These are phyloP conservation scores for Sordariomycetes sp. DNA, from an alignment of 2,329 filamentous ascomycete species.

Conservation along the genomic window DNA sequence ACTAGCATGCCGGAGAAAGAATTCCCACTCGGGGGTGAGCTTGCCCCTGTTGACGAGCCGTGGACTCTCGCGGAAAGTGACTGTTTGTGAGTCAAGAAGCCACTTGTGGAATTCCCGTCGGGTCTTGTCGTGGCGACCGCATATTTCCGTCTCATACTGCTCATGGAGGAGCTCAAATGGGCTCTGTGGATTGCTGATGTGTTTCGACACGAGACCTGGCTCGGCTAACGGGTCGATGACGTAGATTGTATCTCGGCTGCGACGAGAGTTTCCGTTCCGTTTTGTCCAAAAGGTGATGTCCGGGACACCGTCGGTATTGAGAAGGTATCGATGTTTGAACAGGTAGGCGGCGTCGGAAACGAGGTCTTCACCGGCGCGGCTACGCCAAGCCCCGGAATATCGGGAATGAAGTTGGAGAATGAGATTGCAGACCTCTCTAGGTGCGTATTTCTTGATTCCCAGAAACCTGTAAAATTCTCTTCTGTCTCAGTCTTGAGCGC, in stretches of 20 bases:
- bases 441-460: background rate
- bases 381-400: background rate
- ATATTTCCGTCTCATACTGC: background rate
- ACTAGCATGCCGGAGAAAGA: background rate
- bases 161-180: background rate
- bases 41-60: background rate
- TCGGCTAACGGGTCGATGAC: background rate
- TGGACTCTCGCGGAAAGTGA: background rate
- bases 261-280: background rate
- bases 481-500: background rate
- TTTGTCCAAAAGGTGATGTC: too few relatives aligned
- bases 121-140: background rate
- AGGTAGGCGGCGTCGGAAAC: background rate
- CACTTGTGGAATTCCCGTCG: background rate
- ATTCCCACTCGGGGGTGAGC: background rate
- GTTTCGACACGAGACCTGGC: background rate
- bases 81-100: background rate
- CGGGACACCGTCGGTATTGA: background rate
- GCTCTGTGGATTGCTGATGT: background rate
- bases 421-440: background rate
- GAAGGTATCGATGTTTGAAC: background rate
- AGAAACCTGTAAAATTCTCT: background rate
- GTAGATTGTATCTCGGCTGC: background rate
- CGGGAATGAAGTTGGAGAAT: background rate
- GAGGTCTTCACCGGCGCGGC: background rate